Evolutionary conservation across 352 stramenopile genomes (phyloP).

Genomic region (Phytophthora gonapodyides): DNA sequence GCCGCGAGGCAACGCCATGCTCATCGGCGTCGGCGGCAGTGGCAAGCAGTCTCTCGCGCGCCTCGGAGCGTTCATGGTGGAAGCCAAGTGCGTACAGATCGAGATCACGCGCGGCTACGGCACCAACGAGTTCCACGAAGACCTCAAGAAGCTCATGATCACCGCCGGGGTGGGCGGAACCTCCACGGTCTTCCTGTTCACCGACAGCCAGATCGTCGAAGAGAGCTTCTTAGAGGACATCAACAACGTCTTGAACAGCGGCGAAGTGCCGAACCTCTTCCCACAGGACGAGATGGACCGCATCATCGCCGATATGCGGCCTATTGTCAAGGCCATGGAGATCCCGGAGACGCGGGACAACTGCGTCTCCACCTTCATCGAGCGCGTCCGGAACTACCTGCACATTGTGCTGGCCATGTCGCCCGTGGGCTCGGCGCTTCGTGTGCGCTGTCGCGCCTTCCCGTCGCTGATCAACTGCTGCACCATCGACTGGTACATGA

Average conservation of each 20-base stretch:
- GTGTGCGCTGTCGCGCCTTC: slow-evolving; percentile 93
- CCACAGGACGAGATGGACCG: slow-evolving; percentile 93
- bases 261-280: slow-evolving; percentile 96
- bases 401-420: slow-evolving; percentile 96
- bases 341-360: slow-evolving; percentile 93
- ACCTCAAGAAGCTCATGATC: slow-evolving; percentile 95
- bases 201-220: slow-evolving; percentile 95
- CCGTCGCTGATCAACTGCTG: slow-evolving; percentile 96
- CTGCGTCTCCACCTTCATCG: slow-evolving; percentile 90
- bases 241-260: slow-evolving; percentile 97
- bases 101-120: slow-evolving; percentile 93
- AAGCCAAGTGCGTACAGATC: slow-evolving; percentile 92
- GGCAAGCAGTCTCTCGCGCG: slow-evolving; percentile 94
- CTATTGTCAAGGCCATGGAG: slow-evolving; percentile 85
- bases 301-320: slow-evolving; percentile 93
- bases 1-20: slow-evolving; percentile 94
- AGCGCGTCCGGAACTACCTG: slow-evolving; percentile 91
- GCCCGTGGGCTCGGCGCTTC: slow-evolving; percentile 91
- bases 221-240: slow-evolving; percentile 96
- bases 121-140: slow-evolving; percentile 91
- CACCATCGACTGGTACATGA: slow-evolving; percentile 97
- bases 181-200: slow-evolving; percentile 93
- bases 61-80: slow-evolving; percentile 91
- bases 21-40: slow-evolving; percentile 94
- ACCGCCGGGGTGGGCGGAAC: slow-evolving; percentile 86